Percentiles rank a stretch among this genome's conserved stretches.
These are phyloP conservation scores for Exophiala xenobiotica DNA, from an alignment of 2,329 filamentous ascomycete species.

Conservation along the genomic window DNA sequence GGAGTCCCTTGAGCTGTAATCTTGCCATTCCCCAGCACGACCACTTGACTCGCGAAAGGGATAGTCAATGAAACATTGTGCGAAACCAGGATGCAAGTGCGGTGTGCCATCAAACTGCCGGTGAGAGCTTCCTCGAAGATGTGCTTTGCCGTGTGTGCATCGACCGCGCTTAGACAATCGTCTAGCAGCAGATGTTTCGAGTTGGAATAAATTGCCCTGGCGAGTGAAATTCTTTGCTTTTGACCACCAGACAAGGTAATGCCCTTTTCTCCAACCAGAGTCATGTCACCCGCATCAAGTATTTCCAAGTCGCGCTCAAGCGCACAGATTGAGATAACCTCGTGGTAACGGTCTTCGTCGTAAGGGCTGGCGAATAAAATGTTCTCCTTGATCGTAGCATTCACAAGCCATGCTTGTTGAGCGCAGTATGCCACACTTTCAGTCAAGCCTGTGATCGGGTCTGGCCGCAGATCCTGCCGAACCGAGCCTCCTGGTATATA, in stretches of 20 bases:
- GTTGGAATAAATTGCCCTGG: slow-evolving; percentile 95
- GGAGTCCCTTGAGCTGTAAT: slow-evolving; percentile 74
- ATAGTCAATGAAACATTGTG: slow-evolving; percentile 91
- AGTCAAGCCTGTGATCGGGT: slow-evolving; percentile 80
- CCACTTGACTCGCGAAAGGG: slow-evolving; percentile 74
- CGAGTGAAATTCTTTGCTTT: slow-evolving; percentile 94
- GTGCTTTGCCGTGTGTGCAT: slow-evolving; percentile 96
- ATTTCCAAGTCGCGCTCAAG: slow-evolving; percentile 89
- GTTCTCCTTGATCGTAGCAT: slow-evolving; percentile 92
- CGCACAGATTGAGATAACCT: slow-evolving; percentile 87
- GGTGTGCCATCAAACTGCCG: slow-evolving; percentile 80
- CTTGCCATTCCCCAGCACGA: slow-evolving; percentile 84
- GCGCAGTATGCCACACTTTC: slow-evolving; percentile 96
- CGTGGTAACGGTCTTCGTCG: slow-evolving; percentile 77
- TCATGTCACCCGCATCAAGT: slow-evolving; percentile 87
- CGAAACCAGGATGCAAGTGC: slow-evolving; percentile 92
- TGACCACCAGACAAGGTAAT: slow-evolving; percentile 95
- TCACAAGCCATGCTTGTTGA: slow-evolving; percentile 95
- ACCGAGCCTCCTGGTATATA: slow-evolving; percentile 82
- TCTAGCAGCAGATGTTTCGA: slow-evolving; percentile 88
- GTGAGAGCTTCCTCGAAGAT: slow-evolving; percentile 93
- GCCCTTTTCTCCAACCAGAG: slow-evolving; percentile 92
- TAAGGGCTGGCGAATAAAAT: slow-evolving; percentile 84
- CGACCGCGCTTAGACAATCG: slow-evolving; percentile 93
- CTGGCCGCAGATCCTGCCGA: slow-evolving; percentile 77